Conservation (phyloP, 345 rosid species). For the Acer saccharum region DNA sequence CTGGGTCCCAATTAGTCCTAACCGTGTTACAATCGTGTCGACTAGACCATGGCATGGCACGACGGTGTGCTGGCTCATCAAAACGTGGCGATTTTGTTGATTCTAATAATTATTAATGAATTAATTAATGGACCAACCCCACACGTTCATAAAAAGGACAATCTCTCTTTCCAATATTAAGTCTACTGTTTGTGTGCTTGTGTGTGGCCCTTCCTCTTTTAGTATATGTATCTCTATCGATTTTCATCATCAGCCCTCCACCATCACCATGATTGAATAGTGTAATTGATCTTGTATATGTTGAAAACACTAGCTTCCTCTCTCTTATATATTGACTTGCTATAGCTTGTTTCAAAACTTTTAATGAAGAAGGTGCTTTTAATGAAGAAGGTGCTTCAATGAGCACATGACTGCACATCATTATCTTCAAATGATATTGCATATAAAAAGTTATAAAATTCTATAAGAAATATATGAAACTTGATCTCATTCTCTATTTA, state of each 20-base stretch:
- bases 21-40: background rate
- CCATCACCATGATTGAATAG: background rate
- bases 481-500: background rate
- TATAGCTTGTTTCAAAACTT: background rate
- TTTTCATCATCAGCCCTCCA: background rate
- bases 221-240: background rate
- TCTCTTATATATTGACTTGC: background rate
- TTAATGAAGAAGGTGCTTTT: background rate
- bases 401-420: too few species aligned
- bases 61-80: background rate
- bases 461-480: too few species aligned
- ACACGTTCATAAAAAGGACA: constrained; percentile 1
- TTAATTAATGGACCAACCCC: constrained; percentile 24
- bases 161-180: too few species aligned
- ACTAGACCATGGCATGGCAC: background rate
- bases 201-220: background rate
- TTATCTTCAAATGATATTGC: background rate
- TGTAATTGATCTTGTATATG: too few species aligned
- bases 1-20: constrained; percentile 12
- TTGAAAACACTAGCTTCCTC: too few species aligned
- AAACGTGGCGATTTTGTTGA: constrained; percentile 9
- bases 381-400: background rate
- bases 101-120: background rate
- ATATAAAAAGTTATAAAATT: too few species aligned
- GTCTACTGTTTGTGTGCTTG: background rate